Percentiles rank a stretch among this genome's conserved stretches.
Conservation (phyloP, 192 early-diverging fungal species). For the Podila horticola region DNA sequence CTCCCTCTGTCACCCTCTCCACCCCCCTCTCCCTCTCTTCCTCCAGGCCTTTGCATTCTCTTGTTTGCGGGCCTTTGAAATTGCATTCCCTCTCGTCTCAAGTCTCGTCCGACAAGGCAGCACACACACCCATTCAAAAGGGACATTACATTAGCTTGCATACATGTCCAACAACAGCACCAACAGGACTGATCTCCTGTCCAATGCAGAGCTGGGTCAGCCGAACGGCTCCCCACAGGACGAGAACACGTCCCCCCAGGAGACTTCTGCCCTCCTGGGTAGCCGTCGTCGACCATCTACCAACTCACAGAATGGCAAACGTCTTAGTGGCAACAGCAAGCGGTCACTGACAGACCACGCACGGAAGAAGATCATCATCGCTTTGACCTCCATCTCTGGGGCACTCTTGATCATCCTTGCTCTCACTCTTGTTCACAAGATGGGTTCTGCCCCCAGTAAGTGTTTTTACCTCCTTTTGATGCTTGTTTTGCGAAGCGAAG, state of each 20-base stretch:
- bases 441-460: slow-evolving; percentile 17
- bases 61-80: background rate
- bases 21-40: background rate
- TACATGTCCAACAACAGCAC: background rate
- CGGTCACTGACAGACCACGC: slow-evolving; percentile 20
- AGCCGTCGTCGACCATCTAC: background rate
- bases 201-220: slow-evolving; percentile 29
- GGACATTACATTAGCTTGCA: background rate
- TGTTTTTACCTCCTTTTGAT: too few relatives aligned
- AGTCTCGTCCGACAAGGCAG: background rate
- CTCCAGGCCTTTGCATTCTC: background rate
- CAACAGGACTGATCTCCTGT: background rate
- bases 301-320: background rate
- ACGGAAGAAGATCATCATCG: slow-evolving; percentile 26
- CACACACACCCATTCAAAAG: background rate
- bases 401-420: slow-evolving; percentile 15
- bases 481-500: too few relatives aligned
- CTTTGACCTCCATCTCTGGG: slow-evolving; percentile 13
- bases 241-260: slow-evolving; percentile 3
- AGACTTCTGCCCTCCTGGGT: slow-evolving; percentile 10
- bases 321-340: background rate
- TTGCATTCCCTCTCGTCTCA: background rate
- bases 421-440: slow-evolving; percentile 16
- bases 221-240: background rate
- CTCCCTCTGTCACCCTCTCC: background rate